Evolutionary conservation across 352 stramenopile genomes (phyloP).

Genomic region (Globisporangium acanthophoron): DNA sequence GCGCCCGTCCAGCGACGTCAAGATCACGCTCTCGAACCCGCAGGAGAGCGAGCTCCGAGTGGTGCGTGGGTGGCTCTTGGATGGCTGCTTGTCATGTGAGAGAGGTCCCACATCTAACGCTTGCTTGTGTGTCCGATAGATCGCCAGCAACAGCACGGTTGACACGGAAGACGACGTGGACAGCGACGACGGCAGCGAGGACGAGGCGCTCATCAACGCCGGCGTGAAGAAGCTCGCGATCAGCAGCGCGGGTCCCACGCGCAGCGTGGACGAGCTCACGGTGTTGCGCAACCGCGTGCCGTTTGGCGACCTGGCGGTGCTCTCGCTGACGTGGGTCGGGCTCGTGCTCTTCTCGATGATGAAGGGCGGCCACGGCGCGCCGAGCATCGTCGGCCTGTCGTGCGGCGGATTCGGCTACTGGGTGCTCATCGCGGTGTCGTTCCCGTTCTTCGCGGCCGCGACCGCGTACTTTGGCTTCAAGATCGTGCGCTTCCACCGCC

Average conservation of each 20-base stretch:
- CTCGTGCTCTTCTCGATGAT: constrained; percentile 76
- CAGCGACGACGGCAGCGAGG: constrained; percentile 31
- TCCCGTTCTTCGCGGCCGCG: constrained; percentile 64
- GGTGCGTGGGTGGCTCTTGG: neutral
- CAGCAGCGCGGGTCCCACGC: constrained; percentile 14
- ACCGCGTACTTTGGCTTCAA: constrained; percentile 77
- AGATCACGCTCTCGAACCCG: constrained; percentile 34
- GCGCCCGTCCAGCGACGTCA: constrained; percentile 16
- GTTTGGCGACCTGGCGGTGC: constrained; percentile 50
- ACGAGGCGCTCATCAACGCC: constrained; percentile 46
- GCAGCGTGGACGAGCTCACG: constrained; percentile 44
- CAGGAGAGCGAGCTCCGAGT: constrained; percentile 27
- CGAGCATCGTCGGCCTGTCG: constrained; percentile 63
- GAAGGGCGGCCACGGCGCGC: constrained; percentile 69
- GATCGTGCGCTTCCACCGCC: constrained; percentile 52
- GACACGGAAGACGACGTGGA: constrained; percentile 21
- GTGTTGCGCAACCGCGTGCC: constrained; percentile 47
- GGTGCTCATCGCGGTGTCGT: constrained; percentile 47
- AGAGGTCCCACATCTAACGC: too few relatives aligned
- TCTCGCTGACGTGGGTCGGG: constrained; percentile 74
- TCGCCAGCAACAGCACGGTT: constrained; percentile 16
- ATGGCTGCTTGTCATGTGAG: too few relatives aligned
- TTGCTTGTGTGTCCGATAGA: neutral
- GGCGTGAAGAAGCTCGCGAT: constrained; percentile 34
- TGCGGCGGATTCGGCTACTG: constrained; percentile 71